phyloP scores from a whole-genome alignment of 2,329 filamentous ascomycete species.

The Mycosphaerella arachidis region DNA sequence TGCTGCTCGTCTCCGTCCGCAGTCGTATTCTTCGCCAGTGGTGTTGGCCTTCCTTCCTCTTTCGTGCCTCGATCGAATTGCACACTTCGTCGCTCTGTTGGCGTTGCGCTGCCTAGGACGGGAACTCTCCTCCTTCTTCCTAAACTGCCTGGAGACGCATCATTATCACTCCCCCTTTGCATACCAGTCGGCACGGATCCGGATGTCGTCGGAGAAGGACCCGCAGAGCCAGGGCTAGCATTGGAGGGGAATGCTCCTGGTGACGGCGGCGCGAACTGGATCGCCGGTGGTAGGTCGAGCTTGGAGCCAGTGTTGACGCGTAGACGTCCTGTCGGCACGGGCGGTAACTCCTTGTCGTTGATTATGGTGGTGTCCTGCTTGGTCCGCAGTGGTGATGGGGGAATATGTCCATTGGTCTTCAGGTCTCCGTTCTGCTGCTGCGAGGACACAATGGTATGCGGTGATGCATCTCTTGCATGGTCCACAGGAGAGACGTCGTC shows the following conservation, averaged over 20 bases:
- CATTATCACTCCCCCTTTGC: constrained; percentile 1
- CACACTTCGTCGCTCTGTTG: constrained; percentile 26
- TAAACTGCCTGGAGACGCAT: background rate
- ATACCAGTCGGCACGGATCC: constrained; percentile 6
- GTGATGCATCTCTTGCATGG: background rate
- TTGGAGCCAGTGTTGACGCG: constrained; percentile 1
- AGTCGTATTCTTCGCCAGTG: constrained; percentile 23
- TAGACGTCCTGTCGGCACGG: background rate
- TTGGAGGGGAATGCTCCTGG: constrained; percentile 20
- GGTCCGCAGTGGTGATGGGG: constrained; percentile 7
- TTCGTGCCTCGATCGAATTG: constrained; percentile 27
- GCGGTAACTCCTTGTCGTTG: constrained; percentile 3
- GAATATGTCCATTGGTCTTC: background rate
- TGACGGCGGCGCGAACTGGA: constrained; percentile 16
- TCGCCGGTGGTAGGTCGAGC: background rate
- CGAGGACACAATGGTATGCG: background rate
- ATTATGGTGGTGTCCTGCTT: constrained; percentile 5
- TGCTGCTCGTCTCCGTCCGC: constrained; percentile 26
- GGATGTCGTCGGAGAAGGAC: constrained; percentile 20
- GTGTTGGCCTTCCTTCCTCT: constrained; percentile 17
- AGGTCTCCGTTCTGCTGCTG: background rate
- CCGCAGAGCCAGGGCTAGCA: constrained; percentile 17
- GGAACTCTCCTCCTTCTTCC: constrained; percentile 7
- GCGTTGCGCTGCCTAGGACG: constrained; percentile 17
- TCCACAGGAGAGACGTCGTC: background rate